Evolutionary conservation across 2,329 filamentous ascomycete species (phyloP).

Genomic region (Mycogone perniciosa): DNA sequence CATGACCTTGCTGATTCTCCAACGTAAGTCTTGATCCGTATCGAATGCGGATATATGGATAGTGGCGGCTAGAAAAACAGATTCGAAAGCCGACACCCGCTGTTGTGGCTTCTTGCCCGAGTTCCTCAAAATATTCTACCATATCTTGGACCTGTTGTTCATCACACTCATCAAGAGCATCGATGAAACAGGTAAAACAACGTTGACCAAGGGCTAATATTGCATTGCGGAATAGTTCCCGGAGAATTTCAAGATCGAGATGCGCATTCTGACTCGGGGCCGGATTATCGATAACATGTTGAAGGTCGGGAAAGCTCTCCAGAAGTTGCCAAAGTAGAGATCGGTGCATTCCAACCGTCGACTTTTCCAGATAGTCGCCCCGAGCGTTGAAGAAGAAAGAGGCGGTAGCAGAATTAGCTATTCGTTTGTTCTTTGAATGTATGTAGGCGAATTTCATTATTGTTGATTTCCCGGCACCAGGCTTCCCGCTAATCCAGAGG

Average conservation of each 20-base stretch:
- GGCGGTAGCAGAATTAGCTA: neutral
- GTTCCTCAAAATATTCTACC: slow-evolving; percentile 33
- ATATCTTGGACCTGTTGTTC: slow-evolving; percentile 35
- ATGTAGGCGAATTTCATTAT: slow-evolving; percentile 3
- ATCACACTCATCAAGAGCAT: slow-evolving; percentile 43
- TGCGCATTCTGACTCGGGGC: slow-evolving; percentile 33
- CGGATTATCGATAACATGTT: slow-evolving; percentile 45
- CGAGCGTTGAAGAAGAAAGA: slow-evolving; percentile 46
- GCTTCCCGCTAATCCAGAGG: slow-evolving; percentile 7
- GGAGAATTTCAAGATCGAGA: slow-evolving; percentile 5
- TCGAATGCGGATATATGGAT: slow-evolving; percentile 33
- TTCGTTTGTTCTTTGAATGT: neutral
- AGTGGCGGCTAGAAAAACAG: slow-evolving; percentile 43
- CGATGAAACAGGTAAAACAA: slow-evolving; percentile 26
- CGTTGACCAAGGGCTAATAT: slow-evolving; percentile 9
- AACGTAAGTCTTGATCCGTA: slow-evolving; percentile 21
- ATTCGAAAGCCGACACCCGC: slow-evolving; percentile 20
- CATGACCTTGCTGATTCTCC: slow-evolving; percentile 22
- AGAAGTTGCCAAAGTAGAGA: slow-evolving; percentile 40
- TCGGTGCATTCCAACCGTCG: slow-evolving; percentile 42
- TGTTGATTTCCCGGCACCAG: slow-evolving; percentile 7
- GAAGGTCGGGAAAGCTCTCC: slow-evolving; percentile 18
- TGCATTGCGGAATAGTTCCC: slow-evolving; percentile 18
- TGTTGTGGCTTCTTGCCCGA: slow-evolving; percentile 24
- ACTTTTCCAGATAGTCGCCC: slow-evolving; percentile 37